These are phyloP conservation scores for Pichia sp. DNA, from an alignment of 1,139 yeast genomes.

Conservation along the genomic window DNA sequence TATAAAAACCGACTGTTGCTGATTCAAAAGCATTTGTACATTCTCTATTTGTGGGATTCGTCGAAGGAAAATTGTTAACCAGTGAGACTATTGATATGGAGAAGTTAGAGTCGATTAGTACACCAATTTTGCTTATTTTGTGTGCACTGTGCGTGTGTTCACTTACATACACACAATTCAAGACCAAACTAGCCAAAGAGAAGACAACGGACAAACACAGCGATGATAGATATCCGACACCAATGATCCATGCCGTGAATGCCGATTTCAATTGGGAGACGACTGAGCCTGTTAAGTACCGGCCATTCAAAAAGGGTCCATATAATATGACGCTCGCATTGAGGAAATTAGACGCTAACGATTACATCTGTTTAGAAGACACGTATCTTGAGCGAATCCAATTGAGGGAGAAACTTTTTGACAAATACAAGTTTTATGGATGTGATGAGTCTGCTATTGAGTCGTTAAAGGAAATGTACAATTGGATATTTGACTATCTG, in stretches of 20 bases:
- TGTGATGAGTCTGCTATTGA: slow-evolving; percentile 45
- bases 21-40: too few relatives aligned
- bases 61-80: too few relatives aligned
- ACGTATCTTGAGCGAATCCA: slow-evolving; percentile 45
- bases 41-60: too few relatives aligned
- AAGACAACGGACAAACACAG: not conserved
- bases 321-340: slow-evolving; percentile 2
- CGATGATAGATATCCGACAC: not conserved
- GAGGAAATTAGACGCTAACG: slow-evolving; percentile 1
- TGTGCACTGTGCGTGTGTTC: too few relatives aligned
- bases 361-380: slow-evolving; percentile 1
- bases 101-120: too few relatives aligned
- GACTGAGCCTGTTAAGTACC: not conserved
- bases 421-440: slow-evolving; percentile 40
- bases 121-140: too few relatives aligned
- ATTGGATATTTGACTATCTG: slow-evolving; percentile 16
- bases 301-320: not conserved
- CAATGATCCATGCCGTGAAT: not conserved
- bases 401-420: slow-evolving; percentile 42
- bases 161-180: too few relatives aligned
- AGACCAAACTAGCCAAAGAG: too few relatives aligned
- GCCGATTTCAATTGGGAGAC: not conserved
- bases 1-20: too few relatives aligned
- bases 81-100: too few relatives aligned
- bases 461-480: slow-evolving; percentile 59